A percentile compares a stretch with the other conserved stretches of the same genome.
Conservation (phyloP, 495 filamentous ascomycete species). For the Podospora pseudoanserina region DNA sequence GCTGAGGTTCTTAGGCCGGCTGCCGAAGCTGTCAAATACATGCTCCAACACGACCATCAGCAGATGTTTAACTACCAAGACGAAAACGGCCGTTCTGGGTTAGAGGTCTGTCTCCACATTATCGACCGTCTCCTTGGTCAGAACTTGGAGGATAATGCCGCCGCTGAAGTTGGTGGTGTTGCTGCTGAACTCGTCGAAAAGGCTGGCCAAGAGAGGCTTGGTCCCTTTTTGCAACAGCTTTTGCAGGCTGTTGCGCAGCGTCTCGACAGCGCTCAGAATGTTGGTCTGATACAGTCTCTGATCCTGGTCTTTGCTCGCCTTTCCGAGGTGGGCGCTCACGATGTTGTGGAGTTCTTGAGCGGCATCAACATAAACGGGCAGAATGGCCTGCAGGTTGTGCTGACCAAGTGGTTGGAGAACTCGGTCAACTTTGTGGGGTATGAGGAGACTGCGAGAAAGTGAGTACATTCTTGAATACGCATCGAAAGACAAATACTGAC, state of each 20-base stretch:
- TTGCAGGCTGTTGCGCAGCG: constrained; percentile 86
- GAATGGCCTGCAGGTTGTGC: constrained; percentile 79
- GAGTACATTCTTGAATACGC: constrained; percentile 26
- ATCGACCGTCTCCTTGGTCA: constrained; percentile 89
- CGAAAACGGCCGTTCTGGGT: constrained; percentile 71
- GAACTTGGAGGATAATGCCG: constrained; percentile 78
- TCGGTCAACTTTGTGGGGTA: constrained; percentile 94
- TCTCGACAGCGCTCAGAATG: constrained; percentile 71
- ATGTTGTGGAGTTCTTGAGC: constrained; percentile 87
- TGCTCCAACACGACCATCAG: constrained; percentile 79
- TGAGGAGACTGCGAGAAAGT: constrained; percentile 95
- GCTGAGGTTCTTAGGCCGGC: constrained; percentile 81
- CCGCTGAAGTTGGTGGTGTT: constrained; percentile 91
- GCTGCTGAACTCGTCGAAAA: constrained; percentile 94
- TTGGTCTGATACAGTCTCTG: constrained; percentile 81
- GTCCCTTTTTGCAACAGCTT: constrained; percentile 85
- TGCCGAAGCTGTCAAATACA: constrained; percentile 80
- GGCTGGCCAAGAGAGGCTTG: constrained; percentile 81
- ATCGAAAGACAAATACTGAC: constrained; percentile 33
- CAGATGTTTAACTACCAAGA: constrained; percentile 82
- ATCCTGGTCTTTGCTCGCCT: constrained; percentile 94
- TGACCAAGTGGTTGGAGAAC: constrained; percentile 95
- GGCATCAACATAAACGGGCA: constrained; percentile 70
- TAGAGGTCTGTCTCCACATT: constrained; percentile 84
- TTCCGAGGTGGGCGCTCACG: constrained; percentile 74